Conservation (phyloP, 2,329 filamentous ascomycete genomes). For the Gaeumannomyces sp. region DNA sequence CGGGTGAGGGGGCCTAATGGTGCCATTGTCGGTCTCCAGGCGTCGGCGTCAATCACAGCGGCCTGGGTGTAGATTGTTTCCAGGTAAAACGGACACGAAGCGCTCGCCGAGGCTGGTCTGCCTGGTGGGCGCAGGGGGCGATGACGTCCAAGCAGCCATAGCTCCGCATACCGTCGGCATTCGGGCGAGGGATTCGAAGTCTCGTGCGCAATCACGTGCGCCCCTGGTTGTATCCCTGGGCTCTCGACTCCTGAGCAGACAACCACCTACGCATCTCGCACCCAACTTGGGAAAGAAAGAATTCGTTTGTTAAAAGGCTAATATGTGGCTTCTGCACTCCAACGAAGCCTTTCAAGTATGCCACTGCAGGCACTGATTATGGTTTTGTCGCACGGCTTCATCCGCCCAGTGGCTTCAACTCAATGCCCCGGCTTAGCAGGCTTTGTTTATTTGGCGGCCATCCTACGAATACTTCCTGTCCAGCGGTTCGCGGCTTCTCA, state of each 20-base stretch:
- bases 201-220: background rate
- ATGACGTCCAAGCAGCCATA: background rate
- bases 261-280: background rate
- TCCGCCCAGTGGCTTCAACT: background rate
- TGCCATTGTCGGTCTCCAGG: background rate
- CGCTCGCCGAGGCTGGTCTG: background rate
- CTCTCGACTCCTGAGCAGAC: background rate
- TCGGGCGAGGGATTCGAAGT: background rate
- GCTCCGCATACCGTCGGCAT: background rate
- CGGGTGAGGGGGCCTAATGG: background rate
- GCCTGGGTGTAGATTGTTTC: background rate
- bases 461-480: background rate
- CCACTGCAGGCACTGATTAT: background rate
- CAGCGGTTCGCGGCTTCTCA: no score
- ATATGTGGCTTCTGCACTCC: no score
- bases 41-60: background rate
- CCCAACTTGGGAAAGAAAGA: no score
- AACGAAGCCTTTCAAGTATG: background rate
- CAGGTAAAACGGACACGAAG: no score
- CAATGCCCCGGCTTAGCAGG: no score
- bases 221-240: background rate
- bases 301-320: no score
- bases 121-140: background rate
- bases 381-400: background rate
- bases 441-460: no score